A percentile compares a stretch with the other conserved stretches of the same genome.
These are phyloP conservation scores for Diutina sp. DNA, from an alignment of 1,139 yeast genomes.

Conservation along the genomic window DNA sequence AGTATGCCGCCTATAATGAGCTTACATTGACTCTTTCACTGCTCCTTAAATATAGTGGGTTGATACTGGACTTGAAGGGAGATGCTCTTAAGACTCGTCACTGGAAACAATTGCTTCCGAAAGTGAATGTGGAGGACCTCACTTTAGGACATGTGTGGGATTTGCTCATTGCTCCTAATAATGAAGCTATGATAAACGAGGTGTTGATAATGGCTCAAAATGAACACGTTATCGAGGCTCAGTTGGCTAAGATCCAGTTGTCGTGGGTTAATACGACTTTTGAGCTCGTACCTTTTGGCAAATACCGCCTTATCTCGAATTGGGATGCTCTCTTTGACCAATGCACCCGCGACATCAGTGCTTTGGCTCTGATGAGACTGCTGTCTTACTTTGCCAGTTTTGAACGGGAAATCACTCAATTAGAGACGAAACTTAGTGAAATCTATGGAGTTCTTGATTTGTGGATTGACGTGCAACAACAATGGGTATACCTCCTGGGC, in stretches of 20 bases:
- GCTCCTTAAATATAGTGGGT: slow-evolving; percentile 12
- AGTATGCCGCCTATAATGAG: background rate
- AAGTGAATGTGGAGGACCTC: slow-evolving; percentile 6
- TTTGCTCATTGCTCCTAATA: slow-evolving; percentile 28
- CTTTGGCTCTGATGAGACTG: slow-evolving; percentile 57
- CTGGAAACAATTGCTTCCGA: background rate
- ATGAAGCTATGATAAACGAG: slow-evolving; percentile 34
- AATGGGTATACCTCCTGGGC: slow-evolving; percentile 80
- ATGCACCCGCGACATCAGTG: slow-evolving; percentile 47
- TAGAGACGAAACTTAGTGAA: slow-evolving; percentile 45
- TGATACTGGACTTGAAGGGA: slow-evolving; percentile 4
- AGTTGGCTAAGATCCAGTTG: slow-evolving; percentile 30
- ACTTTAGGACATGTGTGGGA: slow-evolving; percentile 54
- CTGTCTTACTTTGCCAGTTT: slow-evolving; percentile 55
- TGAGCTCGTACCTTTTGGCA: slow-evolving; percentile 42
- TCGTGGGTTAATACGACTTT: slow-evolving; percentile 40
- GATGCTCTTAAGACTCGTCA: slow-evolving; percentile 5
- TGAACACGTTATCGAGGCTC: slow-evolving; percentile 54
- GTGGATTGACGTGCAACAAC: slow-evolving; percentile 83
- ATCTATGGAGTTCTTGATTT: slow-evolving; percentile 43
- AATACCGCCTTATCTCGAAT: slow-evolving; percentile 46
- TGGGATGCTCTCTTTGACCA: slow-evolving; percentile 57
- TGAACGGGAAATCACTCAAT: slow-evolving; percentile 40
- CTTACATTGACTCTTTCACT: slow-evolving; percentile 48
- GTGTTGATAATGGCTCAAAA: slow-evolving; percentile 57